phyloP scores from a whole-genome alignment of 306 rosid species.

The cucumber (Cucumis sativus) region DNA sequence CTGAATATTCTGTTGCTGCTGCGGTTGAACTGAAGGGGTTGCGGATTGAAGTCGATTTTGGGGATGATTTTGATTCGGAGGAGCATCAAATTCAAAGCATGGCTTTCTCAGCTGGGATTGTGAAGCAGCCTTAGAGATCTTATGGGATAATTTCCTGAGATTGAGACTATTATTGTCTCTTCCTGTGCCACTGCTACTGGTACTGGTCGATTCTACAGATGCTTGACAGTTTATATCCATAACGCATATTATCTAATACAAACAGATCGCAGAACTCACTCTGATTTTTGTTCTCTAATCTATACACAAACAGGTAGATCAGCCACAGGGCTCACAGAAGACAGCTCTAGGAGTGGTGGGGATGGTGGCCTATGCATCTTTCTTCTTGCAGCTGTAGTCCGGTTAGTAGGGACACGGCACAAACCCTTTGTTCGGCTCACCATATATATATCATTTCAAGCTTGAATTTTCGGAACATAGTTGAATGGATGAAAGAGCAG shows the following conservation, averaged over 20 bases:
- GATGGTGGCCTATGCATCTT: constrained; percentile 1
- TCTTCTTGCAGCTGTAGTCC: neutral
- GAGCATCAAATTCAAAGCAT: constrained; percentile 33
- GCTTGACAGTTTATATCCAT: constrained; percentile 36
- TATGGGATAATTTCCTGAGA: constrained; percentile 84
- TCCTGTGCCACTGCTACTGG: neutral
- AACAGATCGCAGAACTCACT: constrained; percentile 9
- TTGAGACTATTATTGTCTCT: constrained; percentile 49
- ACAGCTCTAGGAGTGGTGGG: constrained; percentile 5
- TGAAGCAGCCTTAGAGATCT: constrained; percentile 53
- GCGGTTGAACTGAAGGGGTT: constrained; percentile 5
- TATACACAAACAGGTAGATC: neutral
- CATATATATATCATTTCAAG: neutral
- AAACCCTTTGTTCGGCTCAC: neutral
- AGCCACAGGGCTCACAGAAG: neutral
- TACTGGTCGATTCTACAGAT: constrained; percentile 19
- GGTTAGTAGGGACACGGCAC: constrained; percentile 10
- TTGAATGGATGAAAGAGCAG: neutral
- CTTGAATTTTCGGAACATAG: neutral
- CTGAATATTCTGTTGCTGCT: constrained; percentile 14
- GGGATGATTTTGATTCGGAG: constrained; percentile 9
- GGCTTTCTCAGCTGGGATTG: constrained; percentile 21
- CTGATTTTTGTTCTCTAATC: constrained; percentile 2
- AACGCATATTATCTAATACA: neutral
- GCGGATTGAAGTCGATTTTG: constrained; percentile 10